Evolutionary conservation across 2,329 filamentous ascomycete genomes (phyloP).

Genomic region (Zymoseptoria passerinii): DNA sequence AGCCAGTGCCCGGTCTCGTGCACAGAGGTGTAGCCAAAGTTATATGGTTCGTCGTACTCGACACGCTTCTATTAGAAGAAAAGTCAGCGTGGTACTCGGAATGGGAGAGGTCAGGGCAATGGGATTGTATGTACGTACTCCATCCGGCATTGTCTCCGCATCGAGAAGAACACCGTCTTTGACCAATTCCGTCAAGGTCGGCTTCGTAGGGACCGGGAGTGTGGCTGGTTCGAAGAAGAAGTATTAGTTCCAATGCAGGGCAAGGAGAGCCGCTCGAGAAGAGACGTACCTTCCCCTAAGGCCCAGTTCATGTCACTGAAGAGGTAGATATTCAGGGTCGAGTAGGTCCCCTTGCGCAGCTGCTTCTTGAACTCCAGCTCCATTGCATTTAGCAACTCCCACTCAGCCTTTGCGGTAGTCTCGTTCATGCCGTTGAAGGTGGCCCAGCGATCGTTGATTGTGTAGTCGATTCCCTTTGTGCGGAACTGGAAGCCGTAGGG

Average conservation of each 20-base stretch:
- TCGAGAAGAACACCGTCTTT: background rate
- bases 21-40: slow-evolving; percentile 34
- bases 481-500: slow-evolving; percentile 43
- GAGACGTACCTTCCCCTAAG: background rate
- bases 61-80: slow-evolving; percentile 2
- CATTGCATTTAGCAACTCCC: background rate
- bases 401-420: slow-evolving; percentile 19
- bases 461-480: background rate
- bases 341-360: background rate
- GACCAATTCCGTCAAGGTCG: background rate
- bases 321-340: background rate
- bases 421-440: slow-evolving; percentile 34
- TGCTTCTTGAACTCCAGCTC: background rate
- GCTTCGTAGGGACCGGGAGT: too few species aligned
- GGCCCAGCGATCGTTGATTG: background rate
- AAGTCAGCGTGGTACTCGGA: background rate
- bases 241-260: background rate
- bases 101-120: background rate
- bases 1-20: slow-evolving; percentile 37
- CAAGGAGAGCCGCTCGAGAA: background rate
- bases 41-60: slow-evolving; percentile 30
- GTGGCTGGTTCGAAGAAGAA: background rate
- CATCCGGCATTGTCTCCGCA: background rate
- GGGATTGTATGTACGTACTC: background rate
- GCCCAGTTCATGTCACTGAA: background rate